Conservation (phyloP, 116 monocot genomes). For the Trichopus zeylanicus region DNA sequence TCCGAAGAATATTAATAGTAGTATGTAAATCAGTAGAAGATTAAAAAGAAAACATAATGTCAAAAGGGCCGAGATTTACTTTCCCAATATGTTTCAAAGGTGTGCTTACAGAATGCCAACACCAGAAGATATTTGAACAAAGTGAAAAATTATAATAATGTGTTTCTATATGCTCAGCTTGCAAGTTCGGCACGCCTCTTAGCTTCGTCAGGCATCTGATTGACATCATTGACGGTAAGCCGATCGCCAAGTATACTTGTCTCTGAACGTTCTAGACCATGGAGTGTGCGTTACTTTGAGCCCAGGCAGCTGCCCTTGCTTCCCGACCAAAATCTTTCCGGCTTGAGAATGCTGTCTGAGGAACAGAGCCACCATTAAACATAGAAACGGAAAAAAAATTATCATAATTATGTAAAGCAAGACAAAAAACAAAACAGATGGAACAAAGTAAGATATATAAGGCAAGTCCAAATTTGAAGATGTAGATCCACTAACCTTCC, state of each 20-base stretch:
- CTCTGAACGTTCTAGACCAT: constrained; percentile 74
- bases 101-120: too few relatives aligned
- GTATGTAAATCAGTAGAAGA: neutral
- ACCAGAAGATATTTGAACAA: too few relatives aligned
- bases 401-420: neutral
- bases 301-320: constrained; percentile 91
- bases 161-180: constrained; percentile 42
- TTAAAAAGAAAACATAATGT: neutral
- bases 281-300: constrained; percentile 95
- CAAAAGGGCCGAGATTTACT: too few relatives aligned
- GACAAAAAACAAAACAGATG: neutral
- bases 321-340: constrained; percentile 96
- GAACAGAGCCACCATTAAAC: neutral
- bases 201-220: constrained; percentile 98
- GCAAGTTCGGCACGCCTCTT: constrained; percentile 95
- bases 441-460: neutral
- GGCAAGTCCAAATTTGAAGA: too few relatives aligned
- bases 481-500: constrained; percentile 81
- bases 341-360: constrained; percentile 93
- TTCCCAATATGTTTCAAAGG: too few relatives aligned
- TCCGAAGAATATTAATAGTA: neutral
- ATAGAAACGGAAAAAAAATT: neutral
- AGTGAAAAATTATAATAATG: too few relatives aligned
- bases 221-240: constrained; percentile 59
- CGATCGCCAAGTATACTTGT: constrained; percentile 72